Percentiles rank a stretch among this genome's conserved stretches.
Evolutionary conservation across 495 filamentous ascomycete species (phyloP).

Genomic region (Lasiosphaeriaceae sp.): DNA sequence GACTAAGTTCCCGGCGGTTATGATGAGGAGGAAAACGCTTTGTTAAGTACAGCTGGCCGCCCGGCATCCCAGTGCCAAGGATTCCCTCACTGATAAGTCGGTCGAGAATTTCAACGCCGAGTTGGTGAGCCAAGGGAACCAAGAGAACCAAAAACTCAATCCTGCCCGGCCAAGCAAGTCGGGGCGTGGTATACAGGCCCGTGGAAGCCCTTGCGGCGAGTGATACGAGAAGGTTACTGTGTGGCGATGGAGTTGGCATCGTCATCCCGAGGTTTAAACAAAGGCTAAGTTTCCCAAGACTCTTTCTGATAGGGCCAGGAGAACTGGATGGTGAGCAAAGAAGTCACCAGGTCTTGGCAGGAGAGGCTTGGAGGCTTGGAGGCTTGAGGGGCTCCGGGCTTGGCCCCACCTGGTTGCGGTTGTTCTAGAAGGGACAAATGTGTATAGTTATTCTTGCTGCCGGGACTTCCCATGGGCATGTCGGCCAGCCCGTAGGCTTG

Average conservation of each 20-base stretch:
- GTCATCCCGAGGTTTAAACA: constrained; percentile 13
- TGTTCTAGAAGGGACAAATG: neutral
- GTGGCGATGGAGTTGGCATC: neutral
- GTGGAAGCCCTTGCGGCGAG: constrained; percentile 9
- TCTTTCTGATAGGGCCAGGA: constrained; percentile 7
- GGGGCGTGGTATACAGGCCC: constrained; percentile 3
- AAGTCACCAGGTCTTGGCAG: constrained; percentile 15
- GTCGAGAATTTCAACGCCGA: constrained; percentile 1
- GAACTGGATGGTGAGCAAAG: constrained; percentile 3
- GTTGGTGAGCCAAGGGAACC: constrained; percentile 25
- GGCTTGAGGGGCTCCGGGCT: neutral
- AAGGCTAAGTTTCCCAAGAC: constrained; percentile 12
- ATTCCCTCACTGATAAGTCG: constrained; percentile 14
- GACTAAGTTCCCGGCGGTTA: neutral
- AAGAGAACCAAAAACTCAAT: constrained; percentile 31
- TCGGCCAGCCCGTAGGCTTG: too few species aligned
- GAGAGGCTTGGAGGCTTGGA: constrained; percentile 13
- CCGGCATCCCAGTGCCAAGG: neutral
- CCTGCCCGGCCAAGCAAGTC: constrained; percentile 14
- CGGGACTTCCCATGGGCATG: too few species aligned
- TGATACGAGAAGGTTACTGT: neutral
- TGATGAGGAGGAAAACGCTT: neutral
- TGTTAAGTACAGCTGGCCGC: neutral
- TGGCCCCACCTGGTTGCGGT: constrained; percentile 6
- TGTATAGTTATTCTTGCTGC: too few species aligned